Evolutionary conservation across 179 eudicot species (phyloP).

Genomic region (Carnegiea gigantea): DNA sequence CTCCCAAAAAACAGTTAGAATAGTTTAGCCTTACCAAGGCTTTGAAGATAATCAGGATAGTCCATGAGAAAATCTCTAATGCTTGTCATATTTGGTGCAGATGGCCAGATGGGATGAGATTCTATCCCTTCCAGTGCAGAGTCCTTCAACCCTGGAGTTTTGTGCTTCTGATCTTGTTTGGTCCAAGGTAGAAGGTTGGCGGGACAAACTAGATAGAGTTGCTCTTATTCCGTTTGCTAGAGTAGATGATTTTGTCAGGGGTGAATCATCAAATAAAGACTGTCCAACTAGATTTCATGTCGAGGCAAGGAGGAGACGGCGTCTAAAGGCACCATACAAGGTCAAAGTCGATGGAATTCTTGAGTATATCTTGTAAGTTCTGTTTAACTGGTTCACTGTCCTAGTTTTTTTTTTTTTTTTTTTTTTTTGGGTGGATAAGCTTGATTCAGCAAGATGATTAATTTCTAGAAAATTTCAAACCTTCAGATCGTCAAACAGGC

Average conservation of each 20-base stretch:
- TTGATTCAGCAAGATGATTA: neutral
- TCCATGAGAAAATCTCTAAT: neutral
- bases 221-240: conserved; percentile 88
- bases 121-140: conserved; percentile 89
- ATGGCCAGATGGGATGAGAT: conserved; percentile 99
- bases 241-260: conserved; percentile 84
- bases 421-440: neutral
- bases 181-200: conserved; percentile 87
- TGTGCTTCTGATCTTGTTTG: conserved; percentile 76
- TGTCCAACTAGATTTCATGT: conserved; percentile 93
- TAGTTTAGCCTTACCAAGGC: too few relatives aligned
- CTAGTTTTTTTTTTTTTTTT: conserved; percentile 5
- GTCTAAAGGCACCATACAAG: conserved; percentile 54
- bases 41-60: neutral
- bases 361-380: conserved; percentile 83
- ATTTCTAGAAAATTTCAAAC: neutral
- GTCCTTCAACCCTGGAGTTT: conserved; percentile 77
- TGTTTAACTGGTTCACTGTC: neutral
- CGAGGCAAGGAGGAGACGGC: conserved; percentile 78
- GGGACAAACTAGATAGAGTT: conserved; percentile 78
- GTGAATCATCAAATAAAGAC: conserved; percentile 77
- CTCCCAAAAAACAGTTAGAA: too few relatives aligned
- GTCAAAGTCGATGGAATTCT: conserved; percentile 92
- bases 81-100: conserved; percentile 21
- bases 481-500: neutral